Conservation (phyloP, 305 asterid genomes). For the Fraxinus angustifolia region DNA sequence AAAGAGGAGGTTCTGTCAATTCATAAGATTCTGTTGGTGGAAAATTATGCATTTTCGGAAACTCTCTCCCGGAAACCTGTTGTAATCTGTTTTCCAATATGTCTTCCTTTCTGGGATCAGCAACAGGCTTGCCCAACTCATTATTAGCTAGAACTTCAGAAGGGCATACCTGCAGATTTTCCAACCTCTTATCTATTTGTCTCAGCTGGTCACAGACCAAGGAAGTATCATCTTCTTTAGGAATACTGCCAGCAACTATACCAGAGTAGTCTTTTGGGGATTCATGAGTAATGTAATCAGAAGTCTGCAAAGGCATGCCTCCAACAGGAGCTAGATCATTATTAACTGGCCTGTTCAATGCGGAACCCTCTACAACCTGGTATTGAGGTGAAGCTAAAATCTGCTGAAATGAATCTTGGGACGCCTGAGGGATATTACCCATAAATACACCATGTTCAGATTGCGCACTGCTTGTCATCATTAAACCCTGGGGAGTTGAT, state of each 20-base stretch:
- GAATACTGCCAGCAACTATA: conserved; percentile 39
- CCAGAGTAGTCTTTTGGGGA: conserved; percentile 50
- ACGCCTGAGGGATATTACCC: conserved; percentile 44
- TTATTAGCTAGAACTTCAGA: conserved; percentile 38
- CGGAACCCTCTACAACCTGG: conserved; percentile 49
- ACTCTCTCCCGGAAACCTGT: conserved; percentile 33
- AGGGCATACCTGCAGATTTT: conserved; percentile 50
- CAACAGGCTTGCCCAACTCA: conserved; percentile 33
- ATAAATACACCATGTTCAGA: conserved; percentile 43
- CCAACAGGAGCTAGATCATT: conserved; percentile 40
- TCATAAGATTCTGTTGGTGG: conserved; percentile 37
- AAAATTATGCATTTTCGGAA: conserved; percentile 21
- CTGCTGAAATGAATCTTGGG: conserved; percentile 45
- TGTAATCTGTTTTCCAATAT: conserved; percentile 24
- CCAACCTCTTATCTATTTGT: conserved; percentile 61
- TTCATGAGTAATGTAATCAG: conserved; percentile 45
- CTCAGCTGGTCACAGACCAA: conserved; percentile 46
- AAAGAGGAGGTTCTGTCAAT: conserved; percentile 33
- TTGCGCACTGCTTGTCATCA: conserved; percentile 46
- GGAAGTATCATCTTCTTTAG: conserved; percentile 44
- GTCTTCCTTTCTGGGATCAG: conserved; percentile 32
- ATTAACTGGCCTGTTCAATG: conserved; percentile 36
- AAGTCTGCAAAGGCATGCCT: conserved; percentile 37
- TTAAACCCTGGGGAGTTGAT: conserved; percentile 41
- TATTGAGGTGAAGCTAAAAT: conserved; percentile 45